Conservation (phyloP, 2,329 filamentous ascomycete genomes). For the Pyrenophora graminea region DNA sequence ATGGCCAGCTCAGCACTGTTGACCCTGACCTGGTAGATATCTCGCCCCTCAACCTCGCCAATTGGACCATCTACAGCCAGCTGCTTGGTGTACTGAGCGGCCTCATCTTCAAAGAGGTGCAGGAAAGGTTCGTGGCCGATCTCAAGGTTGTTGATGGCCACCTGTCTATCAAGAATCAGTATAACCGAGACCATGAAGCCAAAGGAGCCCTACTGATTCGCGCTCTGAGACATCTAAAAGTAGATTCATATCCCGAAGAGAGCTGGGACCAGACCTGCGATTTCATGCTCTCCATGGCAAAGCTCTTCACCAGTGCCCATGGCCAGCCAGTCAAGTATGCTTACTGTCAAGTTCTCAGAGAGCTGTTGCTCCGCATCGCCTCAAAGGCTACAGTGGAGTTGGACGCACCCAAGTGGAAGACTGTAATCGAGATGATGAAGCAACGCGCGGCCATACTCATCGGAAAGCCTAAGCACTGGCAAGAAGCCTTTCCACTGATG, state of each 20-base stretch:
- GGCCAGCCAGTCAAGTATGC: conserved; percentile 90
- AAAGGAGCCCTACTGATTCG: conserved; percentile 85
- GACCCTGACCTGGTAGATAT: conserved; percentile 78
- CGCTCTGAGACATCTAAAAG: conserved; percentile 86
- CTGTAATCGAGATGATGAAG: conserved; percentile 78
- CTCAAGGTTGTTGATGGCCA: conserved; percentile 79
- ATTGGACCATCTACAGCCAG: conserved; percentile 93
- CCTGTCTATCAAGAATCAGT: conserved; percentile 69
- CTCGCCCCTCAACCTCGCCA: conserved; percentile 84
- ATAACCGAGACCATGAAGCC: conserved; percentile 71
- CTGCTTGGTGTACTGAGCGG: conserved; percentile 95
- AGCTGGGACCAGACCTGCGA: conserved; percentile 87
- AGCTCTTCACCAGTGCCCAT: conserved; percentile 81
- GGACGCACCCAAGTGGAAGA: conserved; percentile 80
- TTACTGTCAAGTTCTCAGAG: conserved; percentile 90
- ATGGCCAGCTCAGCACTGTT: conserved; percentile 87
- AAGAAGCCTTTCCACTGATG: conserved; percentile 83
- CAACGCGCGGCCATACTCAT: conserved; percentile 82
- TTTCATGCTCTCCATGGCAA: conserved; percentile 80
- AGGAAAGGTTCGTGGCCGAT: conserved; percentile 79
- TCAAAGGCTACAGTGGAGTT: conserved; percentile 79
- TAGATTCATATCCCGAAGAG: conserved; percentile 73
- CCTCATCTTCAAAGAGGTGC: conserved; percentile 84
- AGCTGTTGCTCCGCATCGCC: conserved; percentile 83
- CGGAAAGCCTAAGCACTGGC: conserved; percentile 90